phyloP scores from a whole-genome alignment of 1,284 basidiomycete species.

The Tilletia caries region DNA sequence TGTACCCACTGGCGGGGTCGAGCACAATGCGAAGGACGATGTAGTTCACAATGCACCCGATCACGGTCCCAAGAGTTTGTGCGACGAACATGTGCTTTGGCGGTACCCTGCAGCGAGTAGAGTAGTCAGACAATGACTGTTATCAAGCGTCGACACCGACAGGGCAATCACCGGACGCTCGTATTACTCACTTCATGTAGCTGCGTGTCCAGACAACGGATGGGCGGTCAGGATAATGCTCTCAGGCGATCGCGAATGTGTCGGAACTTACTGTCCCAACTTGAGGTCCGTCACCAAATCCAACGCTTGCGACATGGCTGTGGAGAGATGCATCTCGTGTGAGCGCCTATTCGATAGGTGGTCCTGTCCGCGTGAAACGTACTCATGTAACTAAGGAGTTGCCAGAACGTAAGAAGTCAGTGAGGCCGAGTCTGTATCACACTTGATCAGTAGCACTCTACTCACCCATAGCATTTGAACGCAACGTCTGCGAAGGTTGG shows the following conservation, averaged over 20 bases:
- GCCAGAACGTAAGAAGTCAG: neutral
- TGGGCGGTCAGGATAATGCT: too few relatives aligned
- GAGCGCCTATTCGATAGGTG: neutral
- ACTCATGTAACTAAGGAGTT: conserved; percentile 14
- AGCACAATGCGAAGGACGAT: conserved; percentile 56
- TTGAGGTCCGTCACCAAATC: conserved; percentile 58
- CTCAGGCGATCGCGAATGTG: too few relatives aligned
- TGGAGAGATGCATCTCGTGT: neutral
- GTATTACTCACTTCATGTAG: conserved; percentile 10
- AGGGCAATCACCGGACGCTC: too few relatives aligned
- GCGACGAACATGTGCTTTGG: conserved; percentile 58
- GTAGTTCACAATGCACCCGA: conserved; percentile 56
- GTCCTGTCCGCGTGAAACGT: neutral
- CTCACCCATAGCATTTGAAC: conserved; percentile 56
- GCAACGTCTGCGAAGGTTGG: conserved; percentile 29
- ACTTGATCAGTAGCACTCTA: conserved; percentile 22
- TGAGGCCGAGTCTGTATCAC: conserved; percentile 55
- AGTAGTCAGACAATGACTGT: neutral
- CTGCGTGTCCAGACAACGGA: neutral
- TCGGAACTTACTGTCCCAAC: conserved; percentile 49
- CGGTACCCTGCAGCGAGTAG: conserved; percentile 44
- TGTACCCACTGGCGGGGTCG: conserved; percentile 43
- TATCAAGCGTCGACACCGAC: too few relatives aligned
- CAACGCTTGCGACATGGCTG: conserved; percentile 50
- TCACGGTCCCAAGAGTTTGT: conserved; percentile 57